Evolutionary conservation across 495 filamentous ascomycete species (phyloP).

Genomic region (Aspergillus diversus): DNA sequence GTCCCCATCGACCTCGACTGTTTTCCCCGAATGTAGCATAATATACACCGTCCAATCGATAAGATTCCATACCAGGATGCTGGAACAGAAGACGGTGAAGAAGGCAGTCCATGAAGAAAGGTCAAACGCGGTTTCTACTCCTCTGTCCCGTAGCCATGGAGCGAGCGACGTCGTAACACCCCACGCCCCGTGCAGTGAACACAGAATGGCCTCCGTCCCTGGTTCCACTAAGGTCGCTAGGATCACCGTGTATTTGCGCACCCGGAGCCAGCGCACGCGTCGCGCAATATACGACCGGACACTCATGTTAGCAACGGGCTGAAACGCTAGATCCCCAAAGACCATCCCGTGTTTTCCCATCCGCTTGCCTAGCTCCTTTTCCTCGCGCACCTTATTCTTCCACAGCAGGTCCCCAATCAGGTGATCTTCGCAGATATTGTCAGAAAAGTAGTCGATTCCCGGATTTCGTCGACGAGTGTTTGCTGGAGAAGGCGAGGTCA

Average conservation of each 20-base stretch:
- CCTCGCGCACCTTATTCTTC: slow-evolving; percentile 57
- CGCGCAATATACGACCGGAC: slow-evolving; percentile 78
- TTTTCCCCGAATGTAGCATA: slow-evolving; percentile 69
- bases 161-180: slow-evolving; percentile 72
- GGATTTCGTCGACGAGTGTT: slow-evolving; percentile 45
- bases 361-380: slow-evolving; percentile 42
- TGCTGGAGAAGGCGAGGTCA: slow-evolving; percentile 60
- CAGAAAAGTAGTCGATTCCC: slow-evolving; percentile 89
- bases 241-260: slow-evolving; percentile 91
- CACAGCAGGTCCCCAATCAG: slow-evolving; percentile 91
- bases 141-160: slow-evolving; percentile 55
- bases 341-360: slow-evolving; percentile 82
- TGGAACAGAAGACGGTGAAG: slow-evolving; percentile 63
- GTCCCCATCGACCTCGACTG: slow-evolving; percentile 70
- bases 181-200: slow-evolving; percentile 77
- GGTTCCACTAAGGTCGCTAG: slow-evolving; percentile 92
- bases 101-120: slow-evolving; percentile 72
- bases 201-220: slow-evolving; percentile 86
- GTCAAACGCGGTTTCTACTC: slow-evolving; percentile 45
- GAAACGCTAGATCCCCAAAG: slow-evolving; percentile 83
- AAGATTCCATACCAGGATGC: slow-evolving; percentile 70
- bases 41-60: slow-evolving; percentile 75
- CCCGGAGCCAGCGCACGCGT: slow-evolving; percentile 87
- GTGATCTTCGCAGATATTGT: slow-evolving; percentile 98
- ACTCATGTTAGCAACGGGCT: slow-evolving; percentile 85